These are phyloP conservation scores for Pichia sp. DNA, from an alignment of 1,139 yeast species.

Conservation along the genomic window DNA sequence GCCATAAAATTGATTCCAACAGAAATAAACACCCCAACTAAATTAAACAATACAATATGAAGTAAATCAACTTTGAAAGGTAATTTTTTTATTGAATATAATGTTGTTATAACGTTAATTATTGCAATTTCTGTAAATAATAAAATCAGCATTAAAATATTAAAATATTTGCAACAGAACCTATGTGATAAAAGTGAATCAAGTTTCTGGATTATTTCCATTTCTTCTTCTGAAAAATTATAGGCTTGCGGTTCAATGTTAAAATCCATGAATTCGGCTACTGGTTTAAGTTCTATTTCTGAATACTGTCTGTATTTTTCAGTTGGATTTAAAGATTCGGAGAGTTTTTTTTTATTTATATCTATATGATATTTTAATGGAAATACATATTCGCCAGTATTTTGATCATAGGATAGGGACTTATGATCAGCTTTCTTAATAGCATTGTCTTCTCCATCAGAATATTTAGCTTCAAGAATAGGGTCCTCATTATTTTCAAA, in stretches of 20 bases:
- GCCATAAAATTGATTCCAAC: constrained; percentile 13
- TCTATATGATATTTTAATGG: background rate
- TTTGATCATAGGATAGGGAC: background rate
- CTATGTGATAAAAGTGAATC: constrained; percentile 2
- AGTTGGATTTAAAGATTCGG: constrained; percentile 4
- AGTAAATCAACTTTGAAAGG: constrained; percentile 6
- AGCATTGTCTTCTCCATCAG: no score
- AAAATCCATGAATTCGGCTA: constrained; percentile 7
- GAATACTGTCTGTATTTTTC: constrained; percentile 1
- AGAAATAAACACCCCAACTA: constrained; percentile 6
- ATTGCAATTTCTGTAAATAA: background rate
- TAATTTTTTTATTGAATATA: background rate
- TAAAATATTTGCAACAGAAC: constrained; percentile 3
- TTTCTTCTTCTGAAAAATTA: constrained; percentile 4
- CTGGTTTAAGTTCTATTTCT: constrained; percentile 2
- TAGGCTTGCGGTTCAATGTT: background rate
- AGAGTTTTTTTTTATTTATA: constrained; percentile 1
- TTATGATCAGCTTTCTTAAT: background rate
- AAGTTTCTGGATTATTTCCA: constrained; percentile 2
- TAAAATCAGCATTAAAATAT: constrained; percentile 4
- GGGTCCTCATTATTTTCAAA: background rate
- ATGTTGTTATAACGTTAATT: background rate
- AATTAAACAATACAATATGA: constrained; percentile 12
- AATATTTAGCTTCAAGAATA: no score
- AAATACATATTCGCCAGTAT: background rate